Conservation (phyloP, 441 rosid species). For the Metrosideros polymorpha region DNA sequence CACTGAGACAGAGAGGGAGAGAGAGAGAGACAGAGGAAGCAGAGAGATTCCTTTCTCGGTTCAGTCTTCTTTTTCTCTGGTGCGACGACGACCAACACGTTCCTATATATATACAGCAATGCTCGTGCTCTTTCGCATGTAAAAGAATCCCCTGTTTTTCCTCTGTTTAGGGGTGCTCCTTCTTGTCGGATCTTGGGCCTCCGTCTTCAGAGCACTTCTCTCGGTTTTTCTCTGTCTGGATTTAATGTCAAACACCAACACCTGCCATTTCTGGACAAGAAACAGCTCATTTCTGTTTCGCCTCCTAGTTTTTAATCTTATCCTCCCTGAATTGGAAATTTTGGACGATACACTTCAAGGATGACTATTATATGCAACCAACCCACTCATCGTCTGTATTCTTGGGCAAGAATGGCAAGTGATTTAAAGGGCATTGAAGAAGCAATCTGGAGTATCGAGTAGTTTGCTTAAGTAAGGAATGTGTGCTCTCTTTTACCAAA, state of each 20-base stretch:
- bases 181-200: not conserved
- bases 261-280: not conserved
- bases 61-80: not conserved
- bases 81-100: not conserved
- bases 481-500: too few relatives aligned
- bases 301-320: not conserved
- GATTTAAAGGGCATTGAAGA: not conserved
- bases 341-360: not conserved
- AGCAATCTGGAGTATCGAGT: too few relatives aligned
- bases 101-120: not conserved
- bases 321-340: not conserved
- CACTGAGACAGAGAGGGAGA: not conserved
- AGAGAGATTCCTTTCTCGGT: not conserved
- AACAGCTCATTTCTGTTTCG: not conserved
- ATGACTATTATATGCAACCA: too few relatives aligned
- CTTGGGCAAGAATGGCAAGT: not conserved
- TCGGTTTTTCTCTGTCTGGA: not conserved
- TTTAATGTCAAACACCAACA: not conserved
- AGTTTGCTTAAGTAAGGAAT: too few relatives aligned
- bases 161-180: not conserved
- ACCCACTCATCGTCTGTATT: not conserved
- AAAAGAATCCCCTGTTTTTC: not conserved
- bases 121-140: not conserved
- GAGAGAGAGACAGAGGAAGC: not conserved
- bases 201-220: not conserved